Conservation (phyloP, 805 yeast species). For the Cyberlindnera mycetangii region DNA sequence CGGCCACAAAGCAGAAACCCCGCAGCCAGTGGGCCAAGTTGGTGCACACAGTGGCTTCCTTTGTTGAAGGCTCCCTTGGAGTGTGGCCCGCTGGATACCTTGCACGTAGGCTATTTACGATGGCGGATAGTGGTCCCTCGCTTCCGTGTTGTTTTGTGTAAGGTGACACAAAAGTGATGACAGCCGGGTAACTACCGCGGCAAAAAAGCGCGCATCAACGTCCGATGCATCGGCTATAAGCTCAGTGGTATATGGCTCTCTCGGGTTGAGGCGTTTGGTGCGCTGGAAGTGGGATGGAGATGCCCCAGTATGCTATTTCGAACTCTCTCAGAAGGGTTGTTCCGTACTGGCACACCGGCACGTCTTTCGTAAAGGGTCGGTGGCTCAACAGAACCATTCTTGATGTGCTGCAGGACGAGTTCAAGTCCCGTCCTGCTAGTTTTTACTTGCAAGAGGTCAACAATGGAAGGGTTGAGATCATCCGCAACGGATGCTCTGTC, state of each 20-base stretch:
- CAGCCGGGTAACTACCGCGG: not conserved
- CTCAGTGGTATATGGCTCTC: too few species aligned
- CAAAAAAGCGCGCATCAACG: too few species aligned
- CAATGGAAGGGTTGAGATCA: conserved; percentile 10
- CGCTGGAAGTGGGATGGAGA: conserved; percentile 5
- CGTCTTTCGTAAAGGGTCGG: conserved; percentile 23
- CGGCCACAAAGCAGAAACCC: not conserved
- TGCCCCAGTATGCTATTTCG: conserved; percentile 7
- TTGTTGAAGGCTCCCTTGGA: too few species aligned
- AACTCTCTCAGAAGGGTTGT: conserved; percentile 55
- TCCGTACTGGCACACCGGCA: conserved; percentile 50
- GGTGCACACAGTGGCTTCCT: not conserved
- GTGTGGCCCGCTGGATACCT: too few species aligned
- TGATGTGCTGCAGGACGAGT: conserved; percentile 23
- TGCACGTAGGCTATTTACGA: too few species aligned
- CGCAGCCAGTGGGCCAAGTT: not conserved
- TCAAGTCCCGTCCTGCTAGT: conserved; percentile 16
- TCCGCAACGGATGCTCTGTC: conserved; percentile 3
- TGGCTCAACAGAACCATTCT: conserved; percentile 23
- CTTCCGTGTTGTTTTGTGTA: not conserved
- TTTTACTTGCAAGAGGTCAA: conserved; percentile 16
- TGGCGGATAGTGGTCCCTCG: too few species aligned
- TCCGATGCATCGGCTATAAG: too few species aligned
- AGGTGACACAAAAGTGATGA: not conserved
- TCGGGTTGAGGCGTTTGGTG: too few species aligned